Evolutionary conservation across 1,284 basidiomycete species (phyloP), one percentile per base, ranked within the genome.

Genomic region (Pseudozyma sp.): DNA sequence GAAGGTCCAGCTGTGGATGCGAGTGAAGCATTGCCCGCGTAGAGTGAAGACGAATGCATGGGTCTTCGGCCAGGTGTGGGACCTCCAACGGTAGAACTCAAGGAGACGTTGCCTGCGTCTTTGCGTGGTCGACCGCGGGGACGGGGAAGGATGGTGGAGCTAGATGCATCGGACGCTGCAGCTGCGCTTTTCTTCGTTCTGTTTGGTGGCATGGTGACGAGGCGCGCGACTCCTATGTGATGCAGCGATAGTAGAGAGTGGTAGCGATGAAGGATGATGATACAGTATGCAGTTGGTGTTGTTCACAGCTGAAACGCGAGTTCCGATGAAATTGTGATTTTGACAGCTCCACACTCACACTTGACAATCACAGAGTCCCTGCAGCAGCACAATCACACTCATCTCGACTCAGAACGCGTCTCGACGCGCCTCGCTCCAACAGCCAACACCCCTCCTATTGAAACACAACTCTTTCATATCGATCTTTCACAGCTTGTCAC

Each of bases 1-100:
- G 57, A 42, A 2, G 53, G 16, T 3, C 54, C 56, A 2, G 53
- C 14, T 2, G 65, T 74, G 18, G 67, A 64, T 39, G 64, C 63
- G 16, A 75, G 59, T 7, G 72, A 75, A 40, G 60, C 35, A 43
- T 69, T 51, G 13, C 31, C 50, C 19, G 18, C 49, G 13, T 36
- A 42, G 40, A 11, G 45, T n/a, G 47, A 45, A 38, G 48, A 50
- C 4, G 52, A 49, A 16, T 44, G 3, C 9, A 54, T 21, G 13
- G 48, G 43, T 31, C 21, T 36, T 36, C 56, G 53, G 10, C 52
- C 59, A 11, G 70, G 70, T 0, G 70, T 63, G 12, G 64, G 63
- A 38, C 52, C 70, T 16, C 62, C 68, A 8, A 65, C 60, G 7
- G 70, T 72, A 8, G 70, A 72, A 31, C 51, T 62, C 39, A 72